Evolutionary conservation across 1,284 basidiomycete species (phyloP), one percentile per base, ranked within the genome.

Genomic region (Ustilago trichophora): DNA sequence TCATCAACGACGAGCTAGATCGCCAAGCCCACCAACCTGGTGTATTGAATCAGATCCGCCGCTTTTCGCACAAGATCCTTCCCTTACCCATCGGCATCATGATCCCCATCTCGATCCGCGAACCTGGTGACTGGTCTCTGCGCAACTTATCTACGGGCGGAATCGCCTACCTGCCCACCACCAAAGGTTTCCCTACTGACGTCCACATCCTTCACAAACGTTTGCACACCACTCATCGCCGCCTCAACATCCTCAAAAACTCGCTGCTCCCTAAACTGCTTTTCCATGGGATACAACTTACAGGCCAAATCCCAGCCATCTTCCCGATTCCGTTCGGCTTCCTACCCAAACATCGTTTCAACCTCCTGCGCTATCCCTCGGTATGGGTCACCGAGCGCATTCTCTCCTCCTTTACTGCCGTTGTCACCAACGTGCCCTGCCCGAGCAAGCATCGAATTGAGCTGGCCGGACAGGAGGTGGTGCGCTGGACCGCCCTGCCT

Each of bases 351-450:
- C 37, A 41, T 3, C 22, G 15, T 0, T 48, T 36, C 27, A 69
- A 69, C 32, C 18, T 55, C 22, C 19, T 64, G 0, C 51, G 66
- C 7, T 55, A 27, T 15, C 55, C 59, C 0, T 52, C 55, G 4
- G 47, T 51, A 0, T 49, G 45, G 42, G 56, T 57, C 7, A 48
- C 54, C 12, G 59, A 60, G 29, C 27, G 44, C n/a, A 47, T 56
- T 18, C 33, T 76, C n/a, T 56, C 63, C 8, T 65, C 34, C 4
- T 65, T 73, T 27, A 69, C 66, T 2, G 77, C 76, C 9, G 73
- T 80, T 4, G 55, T 79, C 15, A 80, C 78, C 19, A 80, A 80
- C 36, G 78, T 80, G 11, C 78, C 78, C 13, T 78, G 78, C 16
- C 75, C 75, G 1, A 54, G 63, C 15, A 64, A 62, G 34, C 57